Evolutionary conservation across 768 basidiomycete genomes (phyloP).

Genomic region (Leucosporidium scottii): DNA sequence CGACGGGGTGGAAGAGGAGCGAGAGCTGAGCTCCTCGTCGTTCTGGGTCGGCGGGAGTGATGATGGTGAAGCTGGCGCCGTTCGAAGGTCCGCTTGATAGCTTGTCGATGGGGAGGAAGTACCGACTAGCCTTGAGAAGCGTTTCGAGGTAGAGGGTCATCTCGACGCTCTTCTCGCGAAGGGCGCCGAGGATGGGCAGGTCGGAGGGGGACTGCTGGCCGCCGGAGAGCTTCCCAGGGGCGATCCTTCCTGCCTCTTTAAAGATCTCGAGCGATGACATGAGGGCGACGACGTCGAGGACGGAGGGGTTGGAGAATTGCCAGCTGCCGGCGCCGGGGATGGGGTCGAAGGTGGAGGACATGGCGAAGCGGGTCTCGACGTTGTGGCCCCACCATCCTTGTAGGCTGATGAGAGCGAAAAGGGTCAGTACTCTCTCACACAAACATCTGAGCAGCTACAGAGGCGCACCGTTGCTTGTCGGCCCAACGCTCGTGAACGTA

Average conservation of each 20-base stretch:
- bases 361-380: constrained; percentile 73
- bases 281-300: constrained; percentile 68
- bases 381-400: constrained; percentile 99
- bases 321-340: constrained; percentile 88
- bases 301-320: constrained; percentile 90
- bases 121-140: constrained; percentile 53
- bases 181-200: constrained; percentile 44
- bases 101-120: constrained; percentile 52
- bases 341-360: constrained; percentile 75
- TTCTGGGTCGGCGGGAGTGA: constrained; percentile 66
- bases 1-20: constrained; percentile 64
- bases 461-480: too few species aligned
- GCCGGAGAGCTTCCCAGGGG: neutral
- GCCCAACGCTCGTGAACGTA: constrained; percentile 60
- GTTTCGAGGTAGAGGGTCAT: constrained; percentile 59
- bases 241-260: constrained; percentile 63
- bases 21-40: constrained; percentile 82
- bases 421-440: neutral
- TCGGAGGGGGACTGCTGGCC: neutral
- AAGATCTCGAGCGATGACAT: constrained; percentile 77
- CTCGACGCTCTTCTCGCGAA: constrained; percentile 62
- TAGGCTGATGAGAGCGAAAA: constrained; percentile 49
- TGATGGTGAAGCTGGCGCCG: constrained; percentile 68
- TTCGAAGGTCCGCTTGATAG: constrained; percentile 37
- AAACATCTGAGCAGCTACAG: too few species aligned